These are phyloP conservation scores for Penicillium sp. DNA, from an alignment of 2,329 filamentous ascomycete genomes.

Conservation along the genomic window DNA sequence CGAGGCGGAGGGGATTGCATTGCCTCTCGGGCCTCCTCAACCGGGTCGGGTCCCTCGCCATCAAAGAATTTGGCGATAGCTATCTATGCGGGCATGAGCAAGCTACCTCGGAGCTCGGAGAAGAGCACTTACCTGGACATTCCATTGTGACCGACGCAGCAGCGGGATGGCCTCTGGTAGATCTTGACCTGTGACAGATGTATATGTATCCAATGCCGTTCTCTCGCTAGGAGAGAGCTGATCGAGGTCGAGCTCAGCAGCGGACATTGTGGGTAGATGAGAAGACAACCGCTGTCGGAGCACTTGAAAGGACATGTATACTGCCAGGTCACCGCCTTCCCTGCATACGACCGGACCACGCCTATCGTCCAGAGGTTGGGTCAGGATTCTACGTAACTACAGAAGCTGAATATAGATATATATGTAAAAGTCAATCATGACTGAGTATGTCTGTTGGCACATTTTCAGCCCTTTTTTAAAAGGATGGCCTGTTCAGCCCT, in stretches of 20 bases:
- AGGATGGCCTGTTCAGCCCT: background rate
- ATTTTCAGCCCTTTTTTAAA: background rate
- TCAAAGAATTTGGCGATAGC: slow-evolving; percentile 98
- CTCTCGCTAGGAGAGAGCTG: slow-evolving; percentile 76
- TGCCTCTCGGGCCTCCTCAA: slow-evolving; percentile 71
- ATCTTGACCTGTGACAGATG: slow-evolving; percentile 81
- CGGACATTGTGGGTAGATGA: slow-evolving; percentile 42
- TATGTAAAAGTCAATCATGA: background rate
- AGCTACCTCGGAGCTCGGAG: slow-evolving; percentile 6
- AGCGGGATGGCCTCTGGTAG: slow-evolving; percentile 72
- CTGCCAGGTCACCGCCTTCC: slow-evolving; percentile 11
- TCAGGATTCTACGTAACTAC: background rate
- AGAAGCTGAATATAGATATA: background rate
- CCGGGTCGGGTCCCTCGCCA: slow-evolving; percentile 79
- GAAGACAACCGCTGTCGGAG: slow-evolving; percentile 17
- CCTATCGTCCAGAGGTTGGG: background rate
- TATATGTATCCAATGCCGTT: slow-evolving; percentile 82
- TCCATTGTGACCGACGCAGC: slow-evolving; percentile 88
- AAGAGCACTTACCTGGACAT: slow-evolving; percentile 66
- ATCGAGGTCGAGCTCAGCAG: slow-evolving; percentile 53
- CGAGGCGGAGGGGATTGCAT: slow-evolving; percentile 61
- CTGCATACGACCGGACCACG: background rate
- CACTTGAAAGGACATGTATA: slow-evolving; percentile 3
- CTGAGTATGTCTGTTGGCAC: background rate
- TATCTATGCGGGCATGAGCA: slow-evolving; percentile 58